Evolutionary conservation across 2,329 filamentous ascomycete genomes (phyloP).

Genomic region (Aspergillus terreus): DNA sequence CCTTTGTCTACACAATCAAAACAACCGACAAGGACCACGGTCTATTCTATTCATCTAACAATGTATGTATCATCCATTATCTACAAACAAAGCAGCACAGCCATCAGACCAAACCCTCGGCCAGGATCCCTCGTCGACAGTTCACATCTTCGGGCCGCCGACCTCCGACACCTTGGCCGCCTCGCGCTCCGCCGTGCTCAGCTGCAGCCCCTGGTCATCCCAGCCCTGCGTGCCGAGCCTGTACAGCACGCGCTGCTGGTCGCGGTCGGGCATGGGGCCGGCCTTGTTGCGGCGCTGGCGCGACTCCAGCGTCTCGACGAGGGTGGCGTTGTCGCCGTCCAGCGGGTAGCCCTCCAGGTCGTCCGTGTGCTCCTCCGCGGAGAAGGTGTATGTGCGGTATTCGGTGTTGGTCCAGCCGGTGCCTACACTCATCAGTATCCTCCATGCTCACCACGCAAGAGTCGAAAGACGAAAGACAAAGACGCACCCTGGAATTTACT

Average conservation of each 20-base stretch:
- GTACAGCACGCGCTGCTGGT: constrained; percentile 38
- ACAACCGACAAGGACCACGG: background rate
- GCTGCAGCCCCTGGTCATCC: constrained; percentile 41
- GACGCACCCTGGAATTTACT: constrained; percentile 44
- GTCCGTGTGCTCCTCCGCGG: constrained; percentile 49
- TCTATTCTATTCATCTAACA: background rate
- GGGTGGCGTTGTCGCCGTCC: constrained; percentile 37
- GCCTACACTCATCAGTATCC: constrained; percentile 39
- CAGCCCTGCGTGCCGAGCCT: constrained; percentile 38
- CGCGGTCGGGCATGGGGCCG: constrained; percentile 29
- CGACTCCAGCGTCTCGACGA: constrained; percentile 41
- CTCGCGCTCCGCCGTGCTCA: constrained; percentile 34
- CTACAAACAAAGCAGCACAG: background rate
- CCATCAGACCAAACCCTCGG: background rate
- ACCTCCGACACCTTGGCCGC: constrained; percentile 32
- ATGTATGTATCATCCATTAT: background rate
- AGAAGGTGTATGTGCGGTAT: constrained; percentile 65
- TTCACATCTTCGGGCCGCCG: constrained; percentile 21
- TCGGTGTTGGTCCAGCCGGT: constrained; percentile 75
- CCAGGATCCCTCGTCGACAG: background rate
- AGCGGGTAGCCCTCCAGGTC: constrained; percentile 34
- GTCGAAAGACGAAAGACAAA: background rate
- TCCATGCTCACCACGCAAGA: background rate
- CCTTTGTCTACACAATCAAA: background rate
- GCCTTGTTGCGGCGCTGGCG: constrained; percentile 39